Conservation (phyloP, 768 basidiomycete genomes). For the Rhodotorula kratochvilovae region DNA sequence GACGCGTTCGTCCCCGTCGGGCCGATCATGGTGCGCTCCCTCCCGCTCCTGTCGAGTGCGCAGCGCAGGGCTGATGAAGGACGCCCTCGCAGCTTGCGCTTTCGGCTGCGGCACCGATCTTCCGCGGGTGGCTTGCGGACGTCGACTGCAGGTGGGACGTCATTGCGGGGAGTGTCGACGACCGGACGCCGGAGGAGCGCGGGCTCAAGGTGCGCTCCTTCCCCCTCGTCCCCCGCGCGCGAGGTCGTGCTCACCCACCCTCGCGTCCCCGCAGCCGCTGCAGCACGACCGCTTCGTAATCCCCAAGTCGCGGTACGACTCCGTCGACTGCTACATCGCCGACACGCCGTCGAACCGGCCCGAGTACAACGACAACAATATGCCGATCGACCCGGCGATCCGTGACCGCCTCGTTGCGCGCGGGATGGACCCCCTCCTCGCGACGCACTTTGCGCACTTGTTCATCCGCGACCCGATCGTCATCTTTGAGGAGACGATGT, state of each 20-base stretch:
- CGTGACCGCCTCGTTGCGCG: conserved; percentile 67
- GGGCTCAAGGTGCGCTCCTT: conserved; percentile 62
- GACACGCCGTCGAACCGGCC: conserved; percentile 76
- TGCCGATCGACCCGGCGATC: conserved; percentile 72
- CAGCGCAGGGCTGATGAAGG: not conserved
- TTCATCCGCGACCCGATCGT: conserved; percentile 98
- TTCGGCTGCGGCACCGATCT: conserved; percentile 89
- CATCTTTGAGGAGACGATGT: conserved; percentile 84
- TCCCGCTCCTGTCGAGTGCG: not conserved
- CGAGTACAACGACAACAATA: conserved; percentile 83
- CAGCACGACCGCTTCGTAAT: conserved; percentile 69
- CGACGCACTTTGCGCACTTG: conserved; percentile 87
- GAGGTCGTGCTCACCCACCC: not conserved
- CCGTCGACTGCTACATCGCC: conserved; percentile 84
- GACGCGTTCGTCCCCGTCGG: conserved; percentile 93
- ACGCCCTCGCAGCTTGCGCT: conserved; percentile 65
- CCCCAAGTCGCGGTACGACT: conserved; percentile 96
- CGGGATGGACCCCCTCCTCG: conserved; percentile 79
- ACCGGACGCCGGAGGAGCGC: conserved; percentile 90
- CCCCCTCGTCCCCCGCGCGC: not conserved
- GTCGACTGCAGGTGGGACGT: conserved; percentile 99
- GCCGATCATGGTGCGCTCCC: conserved; percentile 76
- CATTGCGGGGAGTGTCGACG: conserved; percentile 96
- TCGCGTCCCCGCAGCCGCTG: conserved; percentile 58
- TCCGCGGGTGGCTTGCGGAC: conserved; percentile 89